Evolutionary conservation across 2,329 filamentous ascomycete genomes (phyloP).

Genomic region (Lomentospora prolificans): DNA sequence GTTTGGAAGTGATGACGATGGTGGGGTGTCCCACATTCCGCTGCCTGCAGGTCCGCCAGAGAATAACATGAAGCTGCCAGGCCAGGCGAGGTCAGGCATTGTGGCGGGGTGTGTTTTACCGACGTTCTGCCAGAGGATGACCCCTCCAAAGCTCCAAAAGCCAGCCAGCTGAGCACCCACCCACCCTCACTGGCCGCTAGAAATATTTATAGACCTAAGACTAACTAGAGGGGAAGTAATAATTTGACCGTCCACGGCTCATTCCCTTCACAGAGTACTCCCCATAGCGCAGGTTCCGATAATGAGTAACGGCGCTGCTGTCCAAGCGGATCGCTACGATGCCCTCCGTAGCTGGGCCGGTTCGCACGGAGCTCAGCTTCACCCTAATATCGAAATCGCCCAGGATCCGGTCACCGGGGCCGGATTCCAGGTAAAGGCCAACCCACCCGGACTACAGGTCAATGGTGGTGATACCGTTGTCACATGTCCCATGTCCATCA

Average conservation of each 20-base stretch:
- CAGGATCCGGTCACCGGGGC: conserved; percentile 38
- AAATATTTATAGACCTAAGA: background rate
- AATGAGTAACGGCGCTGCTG: background rate
- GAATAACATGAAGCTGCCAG: background rate
- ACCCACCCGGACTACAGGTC: conserved; percentile 16
- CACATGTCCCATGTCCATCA: conserved; percentile 39
- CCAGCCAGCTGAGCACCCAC: too few species aligned
- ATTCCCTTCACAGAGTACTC: too few species aligned
- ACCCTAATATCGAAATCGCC: conserved; percentile 43
- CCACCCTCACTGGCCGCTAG: background rate
- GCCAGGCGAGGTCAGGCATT: background rate
- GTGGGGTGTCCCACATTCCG: conserved; percentile 1
- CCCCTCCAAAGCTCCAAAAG: background rate
- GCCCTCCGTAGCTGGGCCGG: conserved; percentile 39
- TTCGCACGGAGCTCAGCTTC: conserved; percentile 34
- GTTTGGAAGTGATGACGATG: conserved; percentile 6
- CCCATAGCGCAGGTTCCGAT: too few species aligned
- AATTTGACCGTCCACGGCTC: background rate
- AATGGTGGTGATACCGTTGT: conserved; percentile 34
- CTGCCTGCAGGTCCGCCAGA: background rate
- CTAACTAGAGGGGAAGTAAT: background rate
- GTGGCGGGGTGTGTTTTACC: background rate
- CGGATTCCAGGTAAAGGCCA: conserved; percentile 40
- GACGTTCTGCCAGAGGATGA: conserved; percentile 3
- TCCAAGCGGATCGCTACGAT: background rate